phyloP scores from a whole-genome alignment of 1,284 basidiomycete species.

The Gomphus bonarii region DNA sequence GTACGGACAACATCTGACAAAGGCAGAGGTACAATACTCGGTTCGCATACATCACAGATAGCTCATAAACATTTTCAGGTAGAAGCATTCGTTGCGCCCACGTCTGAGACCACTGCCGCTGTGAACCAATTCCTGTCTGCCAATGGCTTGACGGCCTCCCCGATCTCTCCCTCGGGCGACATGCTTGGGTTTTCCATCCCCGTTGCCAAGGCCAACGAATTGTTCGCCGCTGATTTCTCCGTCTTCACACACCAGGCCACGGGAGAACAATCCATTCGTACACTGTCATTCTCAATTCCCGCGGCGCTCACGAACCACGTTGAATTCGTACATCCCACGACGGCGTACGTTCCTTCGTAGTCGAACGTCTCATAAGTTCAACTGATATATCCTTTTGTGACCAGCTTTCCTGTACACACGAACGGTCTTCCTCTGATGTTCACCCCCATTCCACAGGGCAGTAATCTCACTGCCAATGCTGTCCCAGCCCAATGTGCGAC shows the following conservation, averaged over 20 bases:
- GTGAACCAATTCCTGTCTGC: constrained; percentile 3
- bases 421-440: background rate
- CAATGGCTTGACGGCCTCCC: background rate
- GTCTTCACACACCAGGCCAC: constrained; percentile 6
- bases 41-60: background rate
- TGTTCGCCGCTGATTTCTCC: constrained; percentile 6
- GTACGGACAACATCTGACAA: constrained; percentile 24
- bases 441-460: background rate
- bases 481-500: constrained; percentile 11
- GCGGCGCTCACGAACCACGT: background rate
- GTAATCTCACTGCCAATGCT: background rate
- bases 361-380: background rate
- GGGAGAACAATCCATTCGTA: constrained; percentile 4
- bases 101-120: background rate
- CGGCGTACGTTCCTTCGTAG: background rate
- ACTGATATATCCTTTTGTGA: background rate
- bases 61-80: background rate
- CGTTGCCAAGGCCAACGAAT: constrained; percentile 4
- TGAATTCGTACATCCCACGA: constrained; percentile 8
- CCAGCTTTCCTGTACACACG: constrained; percentile 3
- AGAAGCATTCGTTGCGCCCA: constrained; percentile 8
- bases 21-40: constrained; percentile 19
- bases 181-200: constrained; percentile 1
- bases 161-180: constrained; percentile 8
- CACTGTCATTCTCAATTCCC: constrained; percentile 6